These are phyloP conservation scores for Vigna radiata DNA, from an alignment of 306 rosid species.

Conservation along the genomic window DNA sequence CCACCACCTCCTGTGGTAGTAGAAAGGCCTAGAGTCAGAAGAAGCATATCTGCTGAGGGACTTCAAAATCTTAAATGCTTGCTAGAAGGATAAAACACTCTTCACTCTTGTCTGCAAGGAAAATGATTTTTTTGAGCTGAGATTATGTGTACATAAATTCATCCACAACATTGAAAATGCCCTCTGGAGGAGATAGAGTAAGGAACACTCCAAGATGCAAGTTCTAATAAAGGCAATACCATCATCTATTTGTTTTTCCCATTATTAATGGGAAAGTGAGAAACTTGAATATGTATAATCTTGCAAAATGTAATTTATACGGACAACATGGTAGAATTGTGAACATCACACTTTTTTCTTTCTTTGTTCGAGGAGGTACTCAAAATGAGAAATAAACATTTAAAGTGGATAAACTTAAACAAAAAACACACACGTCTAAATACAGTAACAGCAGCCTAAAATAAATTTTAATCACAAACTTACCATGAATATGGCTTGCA, in stretches of 20 bases:
- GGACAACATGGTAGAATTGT: conserved; percentile 36
- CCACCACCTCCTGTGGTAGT: conserved; percentile 72
- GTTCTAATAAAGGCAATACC: conserved; percentile 39
- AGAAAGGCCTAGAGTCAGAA: conserved; percentile 68
- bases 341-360: conserved; percentile 16
- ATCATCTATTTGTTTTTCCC: conserved; percentile 42
- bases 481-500: background rate
- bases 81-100: conserved; percentile 55
- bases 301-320: conserved; percentile 34
- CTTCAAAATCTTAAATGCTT: conserved; percentile 72
- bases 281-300: conserved; percentile 34
- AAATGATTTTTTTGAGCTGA: conserved; percentile 36
- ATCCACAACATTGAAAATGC: conserved; percentile 38
- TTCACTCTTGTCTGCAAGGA: conserved; percentile 31
- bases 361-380: conserved; percentile 1
- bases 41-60: conserved; percentile 91
- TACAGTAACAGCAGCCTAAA: background rate
- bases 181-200: conserved; percentile 39
- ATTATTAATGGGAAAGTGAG: conserved; percentile 32
- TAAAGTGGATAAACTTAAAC: background rate
- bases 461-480: background rate
- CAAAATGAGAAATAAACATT: background rate
- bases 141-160: conserved; percentile 52
- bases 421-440: background rate
- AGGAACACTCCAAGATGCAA: conserved; percentile 35